These are phyloP conservation scores for Penicillium pancosmium DNA, from an alignment of 495 filamentous ascomycete genomes.

Conservation along the genomic window DNA sequence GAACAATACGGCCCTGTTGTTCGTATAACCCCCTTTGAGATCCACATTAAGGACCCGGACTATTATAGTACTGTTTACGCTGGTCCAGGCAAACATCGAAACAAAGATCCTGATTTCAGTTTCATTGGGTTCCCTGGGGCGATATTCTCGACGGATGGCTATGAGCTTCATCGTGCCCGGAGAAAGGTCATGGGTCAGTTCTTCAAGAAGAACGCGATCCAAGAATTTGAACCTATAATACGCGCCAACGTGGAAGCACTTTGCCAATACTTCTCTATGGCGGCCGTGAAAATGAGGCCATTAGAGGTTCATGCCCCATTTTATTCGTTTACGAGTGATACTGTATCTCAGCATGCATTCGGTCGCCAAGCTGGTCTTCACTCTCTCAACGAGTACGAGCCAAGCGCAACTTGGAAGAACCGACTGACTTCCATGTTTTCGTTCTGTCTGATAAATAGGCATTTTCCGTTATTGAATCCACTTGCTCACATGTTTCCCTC, in stretches of 20 bases:
- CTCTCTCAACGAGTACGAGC: conserved; percentile 12
- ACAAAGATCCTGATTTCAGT: conserved; percentile 22
- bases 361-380: conserved; percentile 13
- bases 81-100: conserved; percentile 26
- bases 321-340: conserved; percentile 45
- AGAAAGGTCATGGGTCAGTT: conserved; percentile 39
- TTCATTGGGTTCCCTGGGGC: conserved; percentile 16
- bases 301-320: conserved; percentile 45
- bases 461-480: too few species aligned
- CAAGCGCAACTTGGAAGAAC: too few species aligned
- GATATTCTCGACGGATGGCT: conserved; percentile 32
- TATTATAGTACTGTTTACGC: conserved; percentile 35
- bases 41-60: conserved; percentile 38
- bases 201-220: conserved; percentile 44
- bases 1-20: conserved; percentile 44
- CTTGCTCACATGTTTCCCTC: too few species aligned
- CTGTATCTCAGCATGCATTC: conserved; percentile 44
- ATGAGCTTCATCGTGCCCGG: conserved; percentile 44
- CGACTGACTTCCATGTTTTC: too few species aligned
- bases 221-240: conserved; percentile 37
- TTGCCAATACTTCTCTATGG: conserved; percentile 7
- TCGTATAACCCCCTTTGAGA: conserved; percentile 32
- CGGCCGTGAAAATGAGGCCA: conserved; percentile 5
- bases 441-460: not conserved
- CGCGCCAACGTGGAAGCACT: conserved; percentile 25